A percentile compares a stretch with the other conserved stretches of the same genome.
These are phyloP conservation scores for Dalechampia spathulata DNA, from an alignment of 441 rosid genomes.

Conservation along the genomic window DNA sequence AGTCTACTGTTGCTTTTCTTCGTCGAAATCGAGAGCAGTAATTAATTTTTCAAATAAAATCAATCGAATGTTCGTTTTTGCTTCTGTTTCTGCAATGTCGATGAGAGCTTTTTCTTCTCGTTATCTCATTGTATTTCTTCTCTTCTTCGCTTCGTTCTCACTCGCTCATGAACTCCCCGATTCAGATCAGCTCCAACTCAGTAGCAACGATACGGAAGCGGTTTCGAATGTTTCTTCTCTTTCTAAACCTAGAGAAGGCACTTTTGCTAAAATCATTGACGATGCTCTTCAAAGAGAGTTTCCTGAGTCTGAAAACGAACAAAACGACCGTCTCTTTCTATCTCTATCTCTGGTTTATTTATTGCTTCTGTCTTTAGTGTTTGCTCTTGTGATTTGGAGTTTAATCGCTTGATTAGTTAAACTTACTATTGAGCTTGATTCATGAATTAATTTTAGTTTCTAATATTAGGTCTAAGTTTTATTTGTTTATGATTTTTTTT, in stretches of 20 bases:
- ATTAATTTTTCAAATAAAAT: not conserved
- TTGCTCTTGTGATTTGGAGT: not conserved
- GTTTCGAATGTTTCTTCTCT: constrained; percentile 27
- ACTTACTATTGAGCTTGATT: too few species aligned
- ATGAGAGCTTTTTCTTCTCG: constrained; percentile 6
- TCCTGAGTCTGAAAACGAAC: constrained; percentile 43
- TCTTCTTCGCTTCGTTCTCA: constrained; percentile 25
- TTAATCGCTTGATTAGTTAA: not conserved
- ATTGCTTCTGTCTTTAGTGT: not conserved
- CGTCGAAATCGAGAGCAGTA: not conserved
- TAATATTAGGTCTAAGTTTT: not conserved
- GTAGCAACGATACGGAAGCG: constrained; percentile 17
- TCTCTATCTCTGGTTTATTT: not conserved
- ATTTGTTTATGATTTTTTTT: not conserved
- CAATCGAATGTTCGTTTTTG: not conserved
- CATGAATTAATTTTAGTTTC: not conserved
- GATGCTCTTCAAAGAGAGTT: constrained; percentile 49
- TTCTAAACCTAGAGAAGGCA: constrained; percentile 31
- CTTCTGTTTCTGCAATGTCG: constrained; percentile 29
- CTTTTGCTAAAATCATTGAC: constrained; percentile 47
- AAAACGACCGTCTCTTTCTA: constrained; percentile 30
- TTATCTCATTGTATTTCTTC: constrained; percentile 15
- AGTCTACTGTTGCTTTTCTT: not conserved
- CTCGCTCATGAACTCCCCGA: constrained; percentile 21
- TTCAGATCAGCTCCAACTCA: constrained; percentile 26